Base-by-base conservation (phyloP, 768 basidiomycete genomes). In the Auricularia heimuer region DNA sequence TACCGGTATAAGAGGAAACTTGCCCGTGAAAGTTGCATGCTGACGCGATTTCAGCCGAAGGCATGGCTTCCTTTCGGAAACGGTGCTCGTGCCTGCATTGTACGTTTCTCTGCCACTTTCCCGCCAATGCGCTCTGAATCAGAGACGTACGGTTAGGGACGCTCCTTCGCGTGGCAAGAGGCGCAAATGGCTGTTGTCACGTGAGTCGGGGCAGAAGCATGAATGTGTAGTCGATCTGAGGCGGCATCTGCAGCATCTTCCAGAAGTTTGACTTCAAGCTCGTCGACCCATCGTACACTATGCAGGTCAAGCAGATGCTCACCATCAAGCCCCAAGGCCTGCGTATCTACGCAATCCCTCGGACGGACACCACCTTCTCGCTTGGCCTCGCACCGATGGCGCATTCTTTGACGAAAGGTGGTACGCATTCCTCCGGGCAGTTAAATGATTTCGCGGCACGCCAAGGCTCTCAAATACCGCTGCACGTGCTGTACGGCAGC, bases 141-240 rank as follows among this genome's bases (percentile, higher is more conserved):
- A 67, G 76, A 63, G 72, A 66, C 67, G 63, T 68, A 68, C 18
- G 69, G 63, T n/a, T 73, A 77, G 67, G 79, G 79, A 6, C 75
- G 81, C 12, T 74, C 80, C 0, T 78, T 83, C 54, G 80, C 81
- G 0, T 79, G 77, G 78, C 81, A 82, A 69, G 81, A 82, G 70
- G 76, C 79, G 10, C 62, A 73, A 36, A 76, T 82, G 63, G 76
- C 76, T 21, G 70, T 82, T 61, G 76, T 77, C 1, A 71, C 73
- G 54, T 67, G 39, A 42, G 39, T 42, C 39, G 39, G 39, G 39
- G 12, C 39, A 7, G 12, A 42, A 7, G 7, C 39, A 8, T 14
- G 39, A 7, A 42, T 42, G 7, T 42, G 8, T 7, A 42, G 12
- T 42, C 39, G 8, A 7, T 7, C 39, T 42, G 39, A 42, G 8